Evolutionary conservation across 2,329 filamentous ascomycete genomes (phyloP), one percentile per base, ranked within the genome.

Genomic region (Diaporthe sp.): DNA sequence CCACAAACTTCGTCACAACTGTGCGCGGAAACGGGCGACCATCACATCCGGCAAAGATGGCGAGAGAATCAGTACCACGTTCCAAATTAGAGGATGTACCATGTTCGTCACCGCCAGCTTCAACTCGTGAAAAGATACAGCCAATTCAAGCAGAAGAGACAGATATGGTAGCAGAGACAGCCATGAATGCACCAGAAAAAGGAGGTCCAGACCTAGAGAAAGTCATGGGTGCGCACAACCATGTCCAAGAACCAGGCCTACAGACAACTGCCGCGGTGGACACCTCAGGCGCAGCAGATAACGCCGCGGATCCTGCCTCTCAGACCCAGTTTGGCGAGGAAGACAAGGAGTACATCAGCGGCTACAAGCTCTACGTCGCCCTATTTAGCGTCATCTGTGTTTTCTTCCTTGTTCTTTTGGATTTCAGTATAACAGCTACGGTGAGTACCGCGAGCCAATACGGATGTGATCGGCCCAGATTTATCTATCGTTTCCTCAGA

Each of bases 351-450:
- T 60, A 60, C 1, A 60, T 60, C n/a, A 60, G n/a, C 13, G 57
- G 57, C 19, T 60, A 40, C 5, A 60, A 60, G 35, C 57, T 60
- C 57, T 60, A 60, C 35, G n/a, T 5, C 7, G 57, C 57, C 4
- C 57, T 60, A n/a, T 60, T 60, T 35, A 15, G 57, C 12, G 42
- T 60, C 42, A 17, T 42, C 35, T 42, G 35, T 4, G 57, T 60
- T 19, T 60, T 60, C 57, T 60, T 60, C 35, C 22, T 60, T 13
- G 57, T 60, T 1, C 35, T 60, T 9, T 19, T 60, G 3, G 57
- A 60, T 19, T 60, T 60, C 35, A 60, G 57, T 13, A 60, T 60
- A 17, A 60, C 57, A 5, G 57, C 57, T 12, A 60, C 57, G 57
- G 57, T 60, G n/a, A 60, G 57, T 28, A 19, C 38, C 1, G 7